Base-by-base conservation (phyloP, 805 yeast species). In the Kockiozyma suomiensis region DNA sequence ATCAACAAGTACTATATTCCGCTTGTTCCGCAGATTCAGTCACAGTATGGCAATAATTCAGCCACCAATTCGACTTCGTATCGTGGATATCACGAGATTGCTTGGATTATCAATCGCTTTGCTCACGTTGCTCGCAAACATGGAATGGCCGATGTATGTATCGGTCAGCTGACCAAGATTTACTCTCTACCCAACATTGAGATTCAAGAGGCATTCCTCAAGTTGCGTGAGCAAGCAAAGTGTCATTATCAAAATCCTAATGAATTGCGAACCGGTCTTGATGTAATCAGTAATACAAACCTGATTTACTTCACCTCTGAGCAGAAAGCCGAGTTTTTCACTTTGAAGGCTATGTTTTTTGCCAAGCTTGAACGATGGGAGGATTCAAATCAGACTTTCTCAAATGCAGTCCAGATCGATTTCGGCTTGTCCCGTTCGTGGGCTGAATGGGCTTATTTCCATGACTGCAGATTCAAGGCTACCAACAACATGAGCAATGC, bases 371-470 rank as follows among this genome's bases (percentile, higher is more conserved):
- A 90, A 67, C 93, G 90, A 47, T 85, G 85, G 65, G 98, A 93
- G 61, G 97, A 93, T 69, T 98, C 99, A 13, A 92, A 94, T 71
- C 96, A 94, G 72, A 97, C 97, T 0, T 94, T 94, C 77, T 97
- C 98, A 1, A 90, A 97, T 1, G 97, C 99, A 1, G 97, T 94
- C 19, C 98, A 94, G 73, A 85, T 94, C 58, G 99, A 96, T 70
- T 81, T 93, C 67, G 90, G 92, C 69, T 75, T 94, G 49, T 97
- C 98, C 1, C 93, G 94, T 73, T 98, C 99, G 0, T 94, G 99
- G 99, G 98, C 97, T 2, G 97, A 96, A 72, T 94, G 99, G 99
- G 99, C 99, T 62, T 85, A 86, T 72, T 94, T 90, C 76, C 92
- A 92, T 71, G 99, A 94, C 68, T 83, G 86, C 30, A 79, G 97